phyloP scores from a whole-genome alignment of 495 filamentous ascomycete species.

The Penicillium parvum region DNA sequence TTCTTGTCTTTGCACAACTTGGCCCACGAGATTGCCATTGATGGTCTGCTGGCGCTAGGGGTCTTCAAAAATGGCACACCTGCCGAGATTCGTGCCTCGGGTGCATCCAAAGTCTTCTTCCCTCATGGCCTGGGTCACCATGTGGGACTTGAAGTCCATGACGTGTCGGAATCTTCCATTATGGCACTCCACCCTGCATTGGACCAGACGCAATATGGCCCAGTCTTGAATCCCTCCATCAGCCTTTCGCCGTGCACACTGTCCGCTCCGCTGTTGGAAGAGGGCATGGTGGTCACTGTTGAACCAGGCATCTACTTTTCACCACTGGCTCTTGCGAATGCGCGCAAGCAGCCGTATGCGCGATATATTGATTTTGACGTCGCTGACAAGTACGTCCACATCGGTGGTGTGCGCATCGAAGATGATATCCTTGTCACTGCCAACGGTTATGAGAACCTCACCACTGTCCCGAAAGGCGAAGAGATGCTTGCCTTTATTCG shows the following conservation, averaged over 20 bases:
- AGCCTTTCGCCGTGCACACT: slow-evolving; percentile 27
- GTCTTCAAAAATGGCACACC: slow-evolving; percentile 53
- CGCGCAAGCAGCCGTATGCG: slow-evolving; percentile 57
- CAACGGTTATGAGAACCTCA: slow-evolving; percentile 76
- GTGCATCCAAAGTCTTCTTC: slow-evolving; percentile 76
- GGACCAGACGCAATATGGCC: slow-evolving; percentile 18
- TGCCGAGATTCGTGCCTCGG: slow-evolving; percentile 60
- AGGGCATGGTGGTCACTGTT: slow-evolving; percentile 78
- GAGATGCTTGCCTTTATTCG: slow-evolving; percentile 61
- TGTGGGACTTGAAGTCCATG: slow-evolving; percentile 86
- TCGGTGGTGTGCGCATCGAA: slow-evolving; percentile 90
- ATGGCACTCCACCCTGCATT: slow-evolving; percentile 29
- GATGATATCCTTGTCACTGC: slow-evolving; percentile 82
- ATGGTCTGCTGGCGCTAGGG: slow-evolving; percentile 65
- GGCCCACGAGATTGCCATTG: slow-evolving; percentile 67
- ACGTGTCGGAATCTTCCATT: slow-evolving; percentile 56
- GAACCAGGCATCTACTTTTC: slow-evolving; percentile 94
- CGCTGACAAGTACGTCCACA: slow-evolving; percentile 64
- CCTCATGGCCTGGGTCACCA: slow-evolving; percentile 90
- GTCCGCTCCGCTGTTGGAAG: slow-evolving; percentile 48
- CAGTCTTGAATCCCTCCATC: slow-evolving; percentile 19
- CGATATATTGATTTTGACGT: slow-evolving; percentile 70
- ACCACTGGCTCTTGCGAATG: slow-evolving; percentile 78
- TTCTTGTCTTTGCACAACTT: slow-evolving; percentile 66
- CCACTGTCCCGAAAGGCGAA: slow-evolving; percentile 74